These are phyloP conservation scores for Scutellaria baicalensis DNA, from an alignment of 257 asterid species.

Conservation along the genomic window DNA sequence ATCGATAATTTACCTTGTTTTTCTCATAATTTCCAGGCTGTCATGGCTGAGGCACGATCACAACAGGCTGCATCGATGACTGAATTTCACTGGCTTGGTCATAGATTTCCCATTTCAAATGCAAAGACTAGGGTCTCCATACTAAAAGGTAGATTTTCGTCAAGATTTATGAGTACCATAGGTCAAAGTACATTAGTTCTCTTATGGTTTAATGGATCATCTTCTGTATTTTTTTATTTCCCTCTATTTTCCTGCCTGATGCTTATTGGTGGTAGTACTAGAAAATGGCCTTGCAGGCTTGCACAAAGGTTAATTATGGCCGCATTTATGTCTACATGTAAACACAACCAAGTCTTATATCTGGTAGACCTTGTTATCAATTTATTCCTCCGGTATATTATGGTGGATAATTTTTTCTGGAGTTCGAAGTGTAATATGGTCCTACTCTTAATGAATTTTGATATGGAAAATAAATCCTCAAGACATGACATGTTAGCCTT, in stretches of 20 bases:
- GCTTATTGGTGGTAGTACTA: neutral
- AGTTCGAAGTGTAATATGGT: neutral
- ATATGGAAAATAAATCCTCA: neutral
- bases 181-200: neutral
- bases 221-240: neutral
- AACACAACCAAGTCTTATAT: neutral
- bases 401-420: neutral
- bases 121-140: constrained; percentile 90
- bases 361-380: neutral
- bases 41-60: constrained; percentile 95
- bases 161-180: neutral
- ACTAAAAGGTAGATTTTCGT: constrained; percentile 66
- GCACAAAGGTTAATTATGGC: neutral
- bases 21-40: constrained; percentile 58
- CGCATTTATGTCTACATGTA: neutral
- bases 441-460: neutral
- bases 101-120: constrained; percentile 78
- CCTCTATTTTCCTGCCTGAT: neutral
- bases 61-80: constrained; percentile 99
- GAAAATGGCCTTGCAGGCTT: constrained; percentile 2
- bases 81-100: constrained; percentile 91
- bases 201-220: neutral
- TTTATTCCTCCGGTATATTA: neutral
- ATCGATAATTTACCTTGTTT: constrained; percentile 16
- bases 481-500: neutral